phyloP scores from a whole-genome alignment of 495 filamentous ascomycete species.

The Penicillium paxilli region DNA sequence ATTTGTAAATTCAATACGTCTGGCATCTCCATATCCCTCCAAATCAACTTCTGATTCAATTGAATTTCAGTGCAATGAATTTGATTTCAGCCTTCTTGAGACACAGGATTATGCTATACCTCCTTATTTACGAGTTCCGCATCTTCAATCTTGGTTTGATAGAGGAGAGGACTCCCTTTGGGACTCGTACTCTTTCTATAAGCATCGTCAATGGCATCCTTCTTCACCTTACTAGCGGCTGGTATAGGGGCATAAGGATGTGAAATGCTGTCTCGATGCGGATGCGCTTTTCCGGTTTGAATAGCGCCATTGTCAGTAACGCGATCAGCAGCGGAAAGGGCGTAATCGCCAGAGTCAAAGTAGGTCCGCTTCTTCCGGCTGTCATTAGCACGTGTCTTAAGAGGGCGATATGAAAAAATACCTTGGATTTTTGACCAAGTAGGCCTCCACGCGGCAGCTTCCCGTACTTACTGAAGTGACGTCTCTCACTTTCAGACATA shows the following conservation, averaged over 20 bases:
- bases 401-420: constrained; percentile 4
- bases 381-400: constrained; percentile 2
- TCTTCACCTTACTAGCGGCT: constrained; percentile 23
- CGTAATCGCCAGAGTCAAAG: constrained; percentile 36
- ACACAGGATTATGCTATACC: neutral
- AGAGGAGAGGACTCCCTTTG: constrained; percentile 13
- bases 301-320: constrained; percentile 25
- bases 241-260: constrained; percentile 32
- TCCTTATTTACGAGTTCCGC: constrained; percentile 4
- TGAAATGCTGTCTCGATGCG: constrained; percentile 28
- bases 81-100: constrained; percentile 2
- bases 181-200: constrained; percentile 13
- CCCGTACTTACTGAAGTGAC: constrained; percentile 12
- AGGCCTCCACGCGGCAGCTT: constrained; percentile 14
- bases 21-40: no score
- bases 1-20: no score
- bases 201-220: constrained; percentile 22
- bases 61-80: neutral
- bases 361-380: constrained; percentile 26
- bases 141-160: constrained; percentile 6
- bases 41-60: no score
- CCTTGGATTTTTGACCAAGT: constrained; percentile 12
- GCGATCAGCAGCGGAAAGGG: constrained; percentile 26
- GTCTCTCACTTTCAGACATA: constrained; percentile 11
- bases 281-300: constrained; percentile 27